Evolutionary conservation across 805 yeast genomes (phyloP).

Genomic region (Metschnikowia lachancei): DNA sequence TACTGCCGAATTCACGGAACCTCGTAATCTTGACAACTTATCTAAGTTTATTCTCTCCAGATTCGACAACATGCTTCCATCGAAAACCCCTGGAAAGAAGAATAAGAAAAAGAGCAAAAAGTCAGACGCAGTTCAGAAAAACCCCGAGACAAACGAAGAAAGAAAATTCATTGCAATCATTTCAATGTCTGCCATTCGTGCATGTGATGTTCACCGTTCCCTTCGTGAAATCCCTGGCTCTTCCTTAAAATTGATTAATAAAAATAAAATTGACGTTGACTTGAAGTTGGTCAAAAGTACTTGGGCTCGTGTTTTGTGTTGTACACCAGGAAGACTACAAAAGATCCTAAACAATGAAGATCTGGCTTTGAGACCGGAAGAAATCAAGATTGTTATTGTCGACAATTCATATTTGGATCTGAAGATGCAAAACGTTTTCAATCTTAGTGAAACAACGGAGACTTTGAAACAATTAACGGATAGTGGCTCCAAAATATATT

Average conservation of each 20-base stretch:
- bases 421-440: conserved; percentile 62
- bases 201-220: conserved; percentile 79
- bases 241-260: conserved; percentile 68
- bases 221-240: conserved; percentile 47
- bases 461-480: conserved; percentile 41
- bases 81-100: conserved; percentile 26
- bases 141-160: conserved; percentile 21
- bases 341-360: conserved; percentile 48
- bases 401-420: conserved; percentile 62
- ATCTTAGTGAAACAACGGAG: conserved; percentile 45
- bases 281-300: conserved; percentile 44
- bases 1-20: conserved; percentile 53
- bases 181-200: conserved; percentile 79
- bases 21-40: conserved; percentile 55
- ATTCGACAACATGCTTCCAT: conserved; percentile 47
- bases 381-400: conserved; percentile 53
- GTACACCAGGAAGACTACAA: conserved; percentile 60
- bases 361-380: conserved; percentile 36
- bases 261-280: conserved; percentile 70
- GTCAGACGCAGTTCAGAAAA: conserved; percentile 26
- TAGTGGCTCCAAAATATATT: conserved; percentile 45
- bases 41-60: conserved; percentile 51
- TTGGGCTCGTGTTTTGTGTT: conserved; percentile 50
- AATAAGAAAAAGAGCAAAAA: conserved; percentile 28
- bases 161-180: conserved; percentile 51